Evolutionary conservation across 2,329 filamentous ascomycete species (phyloP).

Genomic region (Zarea fungicola): DNA sequence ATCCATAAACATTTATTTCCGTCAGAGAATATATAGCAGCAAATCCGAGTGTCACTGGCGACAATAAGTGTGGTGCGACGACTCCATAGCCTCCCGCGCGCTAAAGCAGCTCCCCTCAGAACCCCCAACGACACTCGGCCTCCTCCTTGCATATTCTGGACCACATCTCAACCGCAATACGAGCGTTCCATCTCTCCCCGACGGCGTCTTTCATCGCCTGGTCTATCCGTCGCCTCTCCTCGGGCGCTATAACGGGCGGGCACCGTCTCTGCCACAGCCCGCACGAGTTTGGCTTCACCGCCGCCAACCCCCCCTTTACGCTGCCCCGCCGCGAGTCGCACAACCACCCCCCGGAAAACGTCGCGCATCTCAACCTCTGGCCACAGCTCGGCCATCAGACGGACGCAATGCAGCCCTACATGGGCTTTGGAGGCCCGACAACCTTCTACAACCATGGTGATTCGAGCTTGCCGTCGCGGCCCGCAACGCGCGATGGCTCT

Average conservation of each 20-base stretch:
- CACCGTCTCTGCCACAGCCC: neutral
- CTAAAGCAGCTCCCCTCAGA: too few relatives aligned
- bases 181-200: neutral
- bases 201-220: neutral
- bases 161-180: neutral
- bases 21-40: too few relatives aligned
- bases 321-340: constrained; percentile 1
- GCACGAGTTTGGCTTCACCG: neutral
- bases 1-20: too few relatives aligned
- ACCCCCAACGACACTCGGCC: too few relatives aligned
- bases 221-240: neutral
- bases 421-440: too few relatives aligned
- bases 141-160: too few relatives aligned
- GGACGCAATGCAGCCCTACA: too few relatives aligned
- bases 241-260: neutral
- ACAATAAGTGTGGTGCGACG: too few relatives aligned
- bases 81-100: too few relatives aligned
- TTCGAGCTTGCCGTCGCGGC: constrained; percentile 27
- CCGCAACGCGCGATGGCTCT: constrained; percentile 31
- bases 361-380: neutral
- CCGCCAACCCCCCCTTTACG: neutral
- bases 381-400: neutral
- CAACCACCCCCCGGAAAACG: neutral
- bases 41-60: too few relatives aligned
- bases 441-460: constrained; percentile 27